Conservation (phyloP, 441 rosid genomes). For the Hura crepitans region DNA sequence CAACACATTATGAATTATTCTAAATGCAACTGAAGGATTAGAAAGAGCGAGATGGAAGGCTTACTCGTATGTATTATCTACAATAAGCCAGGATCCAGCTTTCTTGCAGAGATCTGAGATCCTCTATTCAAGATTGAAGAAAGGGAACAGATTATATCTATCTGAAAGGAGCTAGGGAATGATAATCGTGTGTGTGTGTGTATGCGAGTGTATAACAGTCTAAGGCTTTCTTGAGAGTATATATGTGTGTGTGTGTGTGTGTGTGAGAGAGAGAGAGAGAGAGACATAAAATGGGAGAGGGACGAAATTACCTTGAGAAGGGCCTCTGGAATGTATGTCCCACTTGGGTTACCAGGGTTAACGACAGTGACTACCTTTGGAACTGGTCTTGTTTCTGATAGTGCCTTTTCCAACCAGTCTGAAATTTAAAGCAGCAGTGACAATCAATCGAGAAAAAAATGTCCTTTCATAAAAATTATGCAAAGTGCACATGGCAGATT, state of each 20-base stretch:
- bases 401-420: constrained; percentile 84
- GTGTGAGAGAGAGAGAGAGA: constrained; percentile 16
- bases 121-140: constrained; percentile 53
- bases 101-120: constrained; percentile 74
- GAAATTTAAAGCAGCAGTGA: constrained; percentile 30
- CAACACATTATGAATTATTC: background rate
- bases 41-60: constrained; percentile 27
- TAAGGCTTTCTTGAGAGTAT: background rate
- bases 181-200: background rate
- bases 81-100: constrained; percentile 95
- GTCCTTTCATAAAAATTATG: background rate
- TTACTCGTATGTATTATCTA: constrained; percentile 98
- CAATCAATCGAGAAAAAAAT: background rate
- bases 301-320: constrained; percentile 59
- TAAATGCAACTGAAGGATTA: background rate
- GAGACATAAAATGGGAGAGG: no score
- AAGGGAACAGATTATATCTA: constrained; percentile 18
- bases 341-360: constrained; percentile 96
- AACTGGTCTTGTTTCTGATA: constrained; percentile 62
- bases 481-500: constrained; percentile 11
- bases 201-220: constrained; percentile 1
- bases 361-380: constrained; percentile 94
- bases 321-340: constrained; percentile 81
- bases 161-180: constrained; percentile 5
- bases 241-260: background rate